Evolutionary conservation across 2,329 filamentous ascomycete genomes (phyloP), one percentile per base, ranked within the genome.

Genomic region (Alternaria consortialis): DNA sequence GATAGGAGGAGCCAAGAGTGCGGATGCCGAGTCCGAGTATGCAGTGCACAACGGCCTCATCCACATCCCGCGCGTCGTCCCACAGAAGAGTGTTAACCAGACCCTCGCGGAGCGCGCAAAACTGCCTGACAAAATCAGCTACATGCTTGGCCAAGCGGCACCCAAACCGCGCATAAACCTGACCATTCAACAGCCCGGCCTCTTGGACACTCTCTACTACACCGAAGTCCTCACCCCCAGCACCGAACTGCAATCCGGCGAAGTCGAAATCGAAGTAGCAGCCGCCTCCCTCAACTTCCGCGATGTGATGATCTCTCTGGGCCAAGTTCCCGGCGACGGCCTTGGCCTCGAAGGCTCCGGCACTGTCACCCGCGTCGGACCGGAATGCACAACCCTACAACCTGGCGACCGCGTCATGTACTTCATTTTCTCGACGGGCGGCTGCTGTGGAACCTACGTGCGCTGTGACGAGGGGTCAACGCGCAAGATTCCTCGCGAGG

Each of bases 221-320:
- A 57, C 54, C 13, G 50, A 59, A 15, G 56, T 43, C 11, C 27
- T 51, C 15, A 20, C 32, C 23, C 32, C 43, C 9, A 44, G 32
- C 31, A 34, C 34, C n/a, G 54, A 58, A 9, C 44, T 68, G 20
- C 51, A 27, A 5, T 39, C 50, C 0, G 58, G 57, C n/a, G 60
- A 72, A 47, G 56, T 71, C 13, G 67, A 69, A 17, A 51, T 72
- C 12, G 47, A 66, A 31, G 62, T 68, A 29, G 44, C 34, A 34
- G 62, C 63, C 9, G 42, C 60, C 7, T 60, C 58, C 13, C 36
- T 70, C 44, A 73, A 73, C 43, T 72, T 70, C 60, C 40, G 42
- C 27, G 60, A 62, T 29, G 46, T 63, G 7, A 58, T 58, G 55
- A 52, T 59, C n/a, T 39, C 43, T 13, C 17, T 62, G 40, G 48